Evolutionary conservation across 2,329 filamentous ascomycete species (phyloP).

Genomic region (Cryoendolithus antarcticus): DNA sequence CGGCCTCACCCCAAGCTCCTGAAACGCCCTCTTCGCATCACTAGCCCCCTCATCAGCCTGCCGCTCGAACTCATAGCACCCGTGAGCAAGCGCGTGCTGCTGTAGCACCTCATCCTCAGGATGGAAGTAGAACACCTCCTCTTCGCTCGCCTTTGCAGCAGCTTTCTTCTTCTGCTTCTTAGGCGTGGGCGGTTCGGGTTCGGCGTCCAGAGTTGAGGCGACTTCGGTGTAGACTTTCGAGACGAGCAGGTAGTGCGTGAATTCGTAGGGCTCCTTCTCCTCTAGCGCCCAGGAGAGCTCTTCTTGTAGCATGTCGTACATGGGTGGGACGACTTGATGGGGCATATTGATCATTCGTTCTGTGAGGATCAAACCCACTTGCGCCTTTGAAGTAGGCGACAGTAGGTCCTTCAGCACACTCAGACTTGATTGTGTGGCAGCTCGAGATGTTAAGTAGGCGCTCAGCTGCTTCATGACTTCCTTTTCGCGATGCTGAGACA

Average conservation of each 20-base stretch:
- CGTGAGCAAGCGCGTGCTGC: constrained; percentile 57
- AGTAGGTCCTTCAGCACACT: constrained; percentile 29
- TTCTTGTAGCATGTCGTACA: constrained; percentile 89
- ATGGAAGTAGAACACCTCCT: constrained; percentile 78
- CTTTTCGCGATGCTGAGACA: constrained; percentile 63
- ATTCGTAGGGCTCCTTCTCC: constrained; percentile 83
- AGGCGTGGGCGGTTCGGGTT: constrained; percentile 41
- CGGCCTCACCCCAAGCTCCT: constrained; percentile 79
- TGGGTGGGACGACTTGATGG: constrained; percentile 78
- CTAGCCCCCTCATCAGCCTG: constrained; percentile 64
- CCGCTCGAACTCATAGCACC: constrained; percentile 66
- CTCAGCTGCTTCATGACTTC: constrained; percentile 58
- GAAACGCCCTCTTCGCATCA: constrained; percentile 88
- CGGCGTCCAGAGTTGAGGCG: constrained; percentile 62
- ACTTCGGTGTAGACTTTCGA: constrained; percentile 91
- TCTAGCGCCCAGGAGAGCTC: constrained; percentile 81
- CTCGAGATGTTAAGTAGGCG: constrained; percentile 53
- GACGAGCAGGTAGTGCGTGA: constrained; percentile 82
- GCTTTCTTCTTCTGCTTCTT: constrained; percentile 47
- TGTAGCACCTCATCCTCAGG: constrained; percentile 87
- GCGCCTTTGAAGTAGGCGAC: constrained; percentile 24
- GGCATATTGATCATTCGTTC: constrained; percentile 96
- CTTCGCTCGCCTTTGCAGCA: constrained; percentile 38
- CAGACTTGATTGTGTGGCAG: constrained; percentile 33
- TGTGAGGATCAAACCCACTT: constrained; percentile 76